Evolutionary conservation across 1,139 yeast species (phyloP), one percentile per base, ranked within the genome.

Genomic region (Protomyces pachydermus): DNA sequence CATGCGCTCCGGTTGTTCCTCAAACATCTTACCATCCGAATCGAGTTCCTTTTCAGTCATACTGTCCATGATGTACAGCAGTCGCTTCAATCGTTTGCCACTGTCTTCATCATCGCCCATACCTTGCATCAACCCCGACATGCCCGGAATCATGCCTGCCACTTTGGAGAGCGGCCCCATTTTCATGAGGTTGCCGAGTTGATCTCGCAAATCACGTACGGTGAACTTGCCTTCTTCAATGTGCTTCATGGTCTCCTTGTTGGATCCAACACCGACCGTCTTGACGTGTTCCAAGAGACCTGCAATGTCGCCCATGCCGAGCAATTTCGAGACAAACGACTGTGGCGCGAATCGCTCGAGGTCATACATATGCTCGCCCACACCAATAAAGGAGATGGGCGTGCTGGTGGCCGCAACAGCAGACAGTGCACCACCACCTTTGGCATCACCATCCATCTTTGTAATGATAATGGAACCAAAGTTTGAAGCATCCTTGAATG

Each of bases 361-460:
- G 74, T 93, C 98, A 65, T 88, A 89, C 56, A 91, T 88, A 74
- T 93, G 98, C 76, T 93, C 98, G 73, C 98, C 98, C 0, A 98
- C 91, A 82, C 98, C 98, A 66, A 93, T 93, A 73, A 93, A 93
- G 8, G 88, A 88, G 71, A 93, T 88, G n/a, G 98, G 98, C 0
- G 98, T 93, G 66, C 88, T 82, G 14, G 98, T 91, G 1, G 97
- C 95, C 0, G 98, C 98, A 64, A 93, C 98, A 14, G 98, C 98
- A 52, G 97, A 90, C 65, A 93, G 91, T 32, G 98, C 98, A 80
- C 98, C 98, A 78, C 98, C 98, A 74, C 98, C 98, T 77, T 88
- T 93, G 50, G 98, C 98, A 73, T 93, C 98, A 56, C 98, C 98
- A 75, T 93, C 98, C 96, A 93, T 87, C 75, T 93, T 93, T 35